Base-by-base conservation (phyloP, 805 yeast species). In the Scheffersomyces stipitis region DNA sequence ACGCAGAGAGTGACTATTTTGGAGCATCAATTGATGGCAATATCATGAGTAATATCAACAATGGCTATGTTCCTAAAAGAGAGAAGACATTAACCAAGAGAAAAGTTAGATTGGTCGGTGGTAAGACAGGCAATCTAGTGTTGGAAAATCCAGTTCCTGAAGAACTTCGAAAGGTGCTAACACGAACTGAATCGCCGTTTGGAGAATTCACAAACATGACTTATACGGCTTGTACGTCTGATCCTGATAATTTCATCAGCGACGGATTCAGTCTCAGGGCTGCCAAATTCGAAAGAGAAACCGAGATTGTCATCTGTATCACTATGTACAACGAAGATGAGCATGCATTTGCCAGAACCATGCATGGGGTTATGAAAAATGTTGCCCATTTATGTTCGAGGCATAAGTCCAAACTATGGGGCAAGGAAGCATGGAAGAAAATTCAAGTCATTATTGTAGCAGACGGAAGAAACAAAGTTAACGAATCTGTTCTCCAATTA, bases 291-390 rank as follows among this genome's bases (percentile, higher is more conserved):
- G 87, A 86, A 47, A 80, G 99, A 57, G 96, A 89, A 52, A 91
- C 93, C 18, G 98, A 95, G 64, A 68, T 93, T 26, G 89, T 86
- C 30, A 78, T 93, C 34, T 90, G 98, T 64, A 79, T 93, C 48
- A 93, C 99, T 22, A 91, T 93, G 98, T 93, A 91, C 67, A 93
- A 93, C 54, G 99, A 93, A 64, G 95, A 87, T 60, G 96, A 90
- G 59, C 72, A 73, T 36, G 77, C 95, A 3, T 80, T 93, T 58
- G 87, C 97, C 1, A 79, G 98, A 64, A 95, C 99, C 0, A 72
- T 93, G 76, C 96, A 95, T 60, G 86, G 96, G 0, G 91, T 93
- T 12, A 87, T 91, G 86, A 85, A 81, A 52, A 93, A 95, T 61
- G 78, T 93, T 40, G 86, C 96, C 2, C 93, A 89, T 54, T 69